Base-by-base conservation (phyloP, 345 rosid genomes). In the Brassica juncea region DNA sequence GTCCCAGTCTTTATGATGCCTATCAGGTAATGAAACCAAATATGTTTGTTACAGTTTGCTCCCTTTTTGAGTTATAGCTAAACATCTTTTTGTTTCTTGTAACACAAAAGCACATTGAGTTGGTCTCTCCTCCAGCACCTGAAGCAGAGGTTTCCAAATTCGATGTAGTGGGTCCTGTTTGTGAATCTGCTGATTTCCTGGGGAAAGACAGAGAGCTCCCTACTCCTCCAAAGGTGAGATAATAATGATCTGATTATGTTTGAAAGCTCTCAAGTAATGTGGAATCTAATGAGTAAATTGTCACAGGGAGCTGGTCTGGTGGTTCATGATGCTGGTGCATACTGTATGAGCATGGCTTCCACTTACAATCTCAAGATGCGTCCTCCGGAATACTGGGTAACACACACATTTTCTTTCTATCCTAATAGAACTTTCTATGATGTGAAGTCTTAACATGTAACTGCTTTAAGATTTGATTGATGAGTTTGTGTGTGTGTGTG, bases 321-420 rank as follows among this genome's bases (percentile, higher is more conserved):
- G 63, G 99, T 95, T 78, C 98, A 91, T 61, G 99, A 95, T 74
- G 99, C 98, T 3, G 99, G 99, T 57, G 99, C 98, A 30, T 95
- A 95, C 78, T 93, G 99, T 89, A 95, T 95, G 99, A 95, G 99
- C 85, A 95, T 95, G 99, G 98, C 99, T 42, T 95, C 99, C 2
- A 91, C 98, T 55, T 95, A 95, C 91, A 95, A 95, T 81, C 94
- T 95, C 79, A 95, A 95, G 88, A 93, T 95, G 98, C 98, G 98
- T 21, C 99, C 98, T 79, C 94, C 99, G 0, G 98, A 93, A 85
- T 93, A 93, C 86, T 95, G 98, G 99, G 99, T 95, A 95, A 55
- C n/a, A 30, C 4, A 58, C 66, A 55, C 72, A 47, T 12, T 34
- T 58, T 67, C 37, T 73, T 21, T 16, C 19, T 15, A 31, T 66